A percentile compares a stretch with the other conserved stretches of the same genome.
Conservation (phyloP, 1,284 basidiomycete genomes). For the Rhodotorula sp. region DNA sequence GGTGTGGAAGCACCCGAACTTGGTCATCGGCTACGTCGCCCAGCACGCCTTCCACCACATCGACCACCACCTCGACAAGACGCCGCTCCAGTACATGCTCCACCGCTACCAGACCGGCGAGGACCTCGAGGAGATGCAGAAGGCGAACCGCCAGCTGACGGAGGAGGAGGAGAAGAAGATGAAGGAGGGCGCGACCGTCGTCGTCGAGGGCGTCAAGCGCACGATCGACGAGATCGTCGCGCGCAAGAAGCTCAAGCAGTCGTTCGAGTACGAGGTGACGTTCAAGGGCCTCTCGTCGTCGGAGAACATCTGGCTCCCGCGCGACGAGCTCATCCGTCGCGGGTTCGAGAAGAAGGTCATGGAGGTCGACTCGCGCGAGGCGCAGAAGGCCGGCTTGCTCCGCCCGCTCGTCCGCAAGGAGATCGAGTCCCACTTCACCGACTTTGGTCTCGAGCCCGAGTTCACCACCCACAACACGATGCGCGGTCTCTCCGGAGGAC, state of each 20-base stretch:
- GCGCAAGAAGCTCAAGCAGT: constrained; percentile 98
- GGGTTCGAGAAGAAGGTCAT: constrained; percentile 93
- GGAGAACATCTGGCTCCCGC: constrained; percentile 94
- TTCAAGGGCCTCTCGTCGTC: constrained; percentile 67
- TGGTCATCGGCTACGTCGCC: constrained; percentile 97
- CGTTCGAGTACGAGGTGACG: constrained; percentile 73
- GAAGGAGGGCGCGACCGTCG: constrained; percentile 84
- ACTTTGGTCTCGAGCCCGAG: constrained; percentile 94
- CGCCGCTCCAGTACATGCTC: constrained; percentile 96
- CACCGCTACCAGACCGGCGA: constrained; percentile 99
- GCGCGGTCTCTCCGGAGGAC: constrained; percentile 95
- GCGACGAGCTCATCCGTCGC: constrained; percentile 94
- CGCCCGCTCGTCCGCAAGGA: constrained; percentile 95
- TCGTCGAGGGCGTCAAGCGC: constrained; percentile 92
- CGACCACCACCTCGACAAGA: constrained; percentile 96
- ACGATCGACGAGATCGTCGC: constrained; percentile 84
- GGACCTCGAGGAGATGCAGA: constrained; percentile 92
- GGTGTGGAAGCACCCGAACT: constrained; percentile 98
- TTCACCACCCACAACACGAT: constrained; percentile 75
- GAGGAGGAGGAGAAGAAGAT: constrained; percentile 92
- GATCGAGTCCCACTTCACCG: constrained; percentile 96
- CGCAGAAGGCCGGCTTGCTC: constrained; percentile 91
- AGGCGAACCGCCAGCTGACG: constrained; percentile 80
- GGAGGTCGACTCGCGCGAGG: constrained; percentile 95
- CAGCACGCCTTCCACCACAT: constrained; percentile 82